Conservation (phyloP, 2,329 filamentous ascomycete species). For the Diaporthe helianthi region DNA sequence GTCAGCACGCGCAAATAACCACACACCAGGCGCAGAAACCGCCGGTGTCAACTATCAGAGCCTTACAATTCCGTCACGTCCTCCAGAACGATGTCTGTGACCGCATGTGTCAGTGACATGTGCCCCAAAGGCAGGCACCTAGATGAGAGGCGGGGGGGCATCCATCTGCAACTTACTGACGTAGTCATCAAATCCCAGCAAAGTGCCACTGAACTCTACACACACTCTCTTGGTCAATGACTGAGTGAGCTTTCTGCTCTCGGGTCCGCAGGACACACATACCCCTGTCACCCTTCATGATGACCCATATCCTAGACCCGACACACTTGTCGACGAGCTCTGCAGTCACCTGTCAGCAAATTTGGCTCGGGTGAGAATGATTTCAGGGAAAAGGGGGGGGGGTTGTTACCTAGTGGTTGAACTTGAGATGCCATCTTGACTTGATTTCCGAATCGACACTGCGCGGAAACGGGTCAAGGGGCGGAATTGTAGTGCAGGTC, state of each 20-base stretch:
- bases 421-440: constrained; percentile 73
- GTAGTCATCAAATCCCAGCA: constrained; percentile 98
- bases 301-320: constrained; percentile 95
- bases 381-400: constrained; percentile 14
- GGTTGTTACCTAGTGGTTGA: constrained; percentile 70
- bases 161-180: constrained; percentile 81
- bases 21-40: background rate
- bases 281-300: constrained; percentile 99
- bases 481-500: constrained; percentile 4
- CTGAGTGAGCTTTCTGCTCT: background rate
- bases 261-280: constrained; percentile 32
- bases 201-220: constrained; percentile 90
- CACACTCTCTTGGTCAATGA: constrained; percentile 28
- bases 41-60: background rate
- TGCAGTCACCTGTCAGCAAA: constrained; percentile 47
- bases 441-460: background rate
- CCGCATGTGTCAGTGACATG: background rate
- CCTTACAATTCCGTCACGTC: constrained; percentile 95
- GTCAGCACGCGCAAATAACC: background rate
- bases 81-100: constrained; percentile 93
- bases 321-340: constrained; percentile 99
- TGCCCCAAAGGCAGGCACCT: background rate
- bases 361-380: background rate
- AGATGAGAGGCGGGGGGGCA: background rate
- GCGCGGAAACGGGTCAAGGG: background rate